Evolutionary conservation across 139 green algal genomes (phyloP), one percentile per base, ranked within the genome.

Genomic region (Diplosphaera chodatii): DNA sequence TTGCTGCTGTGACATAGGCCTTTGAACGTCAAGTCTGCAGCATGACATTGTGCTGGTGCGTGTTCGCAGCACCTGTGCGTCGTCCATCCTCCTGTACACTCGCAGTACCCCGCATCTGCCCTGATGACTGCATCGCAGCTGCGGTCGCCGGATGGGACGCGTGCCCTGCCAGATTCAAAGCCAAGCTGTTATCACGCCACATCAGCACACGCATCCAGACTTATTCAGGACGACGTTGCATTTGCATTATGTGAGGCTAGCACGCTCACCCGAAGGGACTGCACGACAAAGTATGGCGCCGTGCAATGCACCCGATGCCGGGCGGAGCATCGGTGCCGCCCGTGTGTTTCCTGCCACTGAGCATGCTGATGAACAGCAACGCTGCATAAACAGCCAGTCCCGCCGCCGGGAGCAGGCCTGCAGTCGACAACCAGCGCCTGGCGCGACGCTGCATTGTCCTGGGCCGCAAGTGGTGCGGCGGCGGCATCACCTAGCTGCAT

Each of bases 101-200:
- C 64, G n/a, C 70, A 77, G 41, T 70, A 76, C 30, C 75, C 68
- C 34, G 75, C 63, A 29, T 64, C 67, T 16, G 40, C 70, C 4
- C 25, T 27, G 8, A 78, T 70, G 20, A 25, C 27, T 4, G n/a
- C 29, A 23, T 70, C 8, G 64, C 74, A 78, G 40, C 32, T 30
- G 29, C 31, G 68, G 29, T 78, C 74, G n/a, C 28, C 41, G 4
- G 40, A 37, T n/a, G 62, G 32, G 4, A 66, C 34, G 18, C 74
- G 63, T 22, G 40, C 23, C 28, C 74, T 78, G 59, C 34, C 5
- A n/a, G n/a, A n/a, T n/a, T n/a, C n/a, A n/a, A n/a, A n/a, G n/a
- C n/a, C n/a, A n/a, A n/a, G n/a, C n/a, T n/a, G n/a, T n/a, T n/a
- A n/a, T n/a, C n/a, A n/a, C 33, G n/a, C n/a, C n/a, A n/a, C n/a